phyloP scores from a whole-genome alignment of 2,329 filamentous ascomycete species.

The Exophiala xenobiotica region DNA sequence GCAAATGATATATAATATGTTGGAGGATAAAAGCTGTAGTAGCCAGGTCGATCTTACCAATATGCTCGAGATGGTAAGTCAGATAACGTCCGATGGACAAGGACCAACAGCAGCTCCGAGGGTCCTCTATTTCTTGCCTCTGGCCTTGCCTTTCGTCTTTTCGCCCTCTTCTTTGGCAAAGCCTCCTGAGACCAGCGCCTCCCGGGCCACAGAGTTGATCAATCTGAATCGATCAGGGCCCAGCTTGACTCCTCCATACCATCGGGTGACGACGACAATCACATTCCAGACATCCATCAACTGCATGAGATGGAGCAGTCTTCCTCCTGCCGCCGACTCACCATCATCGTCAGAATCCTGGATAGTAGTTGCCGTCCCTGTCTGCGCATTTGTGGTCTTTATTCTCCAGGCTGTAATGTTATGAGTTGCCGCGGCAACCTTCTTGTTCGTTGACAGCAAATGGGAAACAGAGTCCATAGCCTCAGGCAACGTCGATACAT shows the following conservation, averaged over 20 bases:
- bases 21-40: too few relatives aligned
- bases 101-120: too few relatives aligned
- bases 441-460: conserved; percentile 78
- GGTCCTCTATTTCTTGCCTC: conserved; percentile 19
- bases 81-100: too few relatives aligned
- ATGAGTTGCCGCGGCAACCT: conserved; percentile 81
- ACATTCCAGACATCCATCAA: conserved; percentile 91
- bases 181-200: conserved; percentile 76
- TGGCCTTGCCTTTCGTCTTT: conserved; percentile 20
- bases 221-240: conserved; percentile 86
- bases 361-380: conserved; percentile 54
- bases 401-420: conserved; percentile 97
- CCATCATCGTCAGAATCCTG: conserved; percentile 97
- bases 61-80: too few relatives aligned
- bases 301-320: conserved; percentile 87
- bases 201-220: conserved; percentile 82
- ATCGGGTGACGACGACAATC: conserved; percentile 88
- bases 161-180: conserved; percentile 58
- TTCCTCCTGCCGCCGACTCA: conserved; percentile 83
- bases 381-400: conserved; percentile 5
- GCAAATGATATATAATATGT: too few relatives aligned
- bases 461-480: conserved; percentile 71
- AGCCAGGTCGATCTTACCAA: too few relatives aligned
- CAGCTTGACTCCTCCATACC: conserved; percentile 90
- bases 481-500: conserved; percentile 67